Evolutionary conservation across 2,329 filamentous ascomycete species (phyloP).

Genomic region (Laburnicola sp.): DNA sequence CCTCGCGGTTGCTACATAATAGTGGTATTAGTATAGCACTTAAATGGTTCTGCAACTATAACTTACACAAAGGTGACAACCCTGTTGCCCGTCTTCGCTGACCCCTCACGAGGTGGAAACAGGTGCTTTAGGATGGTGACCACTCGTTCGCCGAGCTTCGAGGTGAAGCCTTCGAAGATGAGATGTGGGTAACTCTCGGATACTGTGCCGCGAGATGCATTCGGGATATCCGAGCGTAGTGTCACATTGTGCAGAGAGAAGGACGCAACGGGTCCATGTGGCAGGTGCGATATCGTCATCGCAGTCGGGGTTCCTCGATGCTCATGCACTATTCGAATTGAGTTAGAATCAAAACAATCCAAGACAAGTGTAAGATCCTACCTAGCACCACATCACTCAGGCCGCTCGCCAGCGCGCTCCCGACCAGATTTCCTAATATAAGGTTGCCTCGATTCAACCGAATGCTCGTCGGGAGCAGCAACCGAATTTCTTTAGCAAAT

Average conservation of each 20-base stretch:
- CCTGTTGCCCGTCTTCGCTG: constrained; percentile 78
- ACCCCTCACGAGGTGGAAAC: constrained; percentile 84
- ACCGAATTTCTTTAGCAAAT: constrained; percentile 88
- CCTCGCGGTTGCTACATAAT: constrained; percentile 68
- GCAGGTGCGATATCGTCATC: constrained; percentile 82
- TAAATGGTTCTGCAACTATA: too few relatives aligned
- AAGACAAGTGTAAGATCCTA: too few relatives aligned
- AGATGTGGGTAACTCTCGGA: constrained; percentile 92
- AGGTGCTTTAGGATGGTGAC: constrained; percentile 91
- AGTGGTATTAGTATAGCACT: too few relatives aligned
- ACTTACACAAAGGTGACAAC: constrained; percentile 72
- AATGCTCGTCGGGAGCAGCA: constrained; percentile 82
- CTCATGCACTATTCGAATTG: constrained; percentile 61
- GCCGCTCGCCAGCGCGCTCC: constrained; percentile 76
- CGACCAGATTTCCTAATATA: constrained; percentile 81
- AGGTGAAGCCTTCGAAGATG: constrained; percentile 92
- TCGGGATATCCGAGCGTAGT: constrained; percentile 88
- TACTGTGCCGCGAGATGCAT: constrained; percentile 81
- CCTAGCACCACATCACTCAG: constrained; percentile 73
- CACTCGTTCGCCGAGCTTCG: constrained; percentile 76
- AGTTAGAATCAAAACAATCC: too few relatives aligned
- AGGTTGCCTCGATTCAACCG: constrained; percentile 90
- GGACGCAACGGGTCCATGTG: constrained; percentile 83
- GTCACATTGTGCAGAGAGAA: constrained; percentile 94
- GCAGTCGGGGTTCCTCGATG: constrained; percentile 91